Percentiles rank a stretch among this genome's conserved stretches.
These are phyloP conservation scores for Bipolaris cookei DNA, from an alignment of 2,329 filamentous ascomycete species.

Conservation along the genomic window DNA sequence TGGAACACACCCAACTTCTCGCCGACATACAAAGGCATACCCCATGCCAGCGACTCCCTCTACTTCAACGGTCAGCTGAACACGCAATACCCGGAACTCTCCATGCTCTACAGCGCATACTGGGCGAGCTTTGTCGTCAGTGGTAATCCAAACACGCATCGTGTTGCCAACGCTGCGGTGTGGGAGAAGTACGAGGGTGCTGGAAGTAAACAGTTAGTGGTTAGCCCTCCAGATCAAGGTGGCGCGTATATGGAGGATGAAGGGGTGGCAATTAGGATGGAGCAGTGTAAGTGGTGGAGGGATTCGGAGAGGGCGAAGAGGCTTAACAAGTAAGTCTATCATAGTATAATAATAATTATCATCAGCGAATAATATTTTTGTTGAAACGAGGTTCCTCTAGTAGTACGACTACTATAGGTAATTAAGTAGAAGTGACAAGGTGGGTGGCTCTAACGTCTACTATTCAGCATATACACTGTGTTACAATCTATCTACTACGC, in stretches of 20 bases:
- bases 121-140: conserved; percentile 46
- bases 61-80: conserved; percentile 42
- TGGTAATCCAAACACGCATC: conserved; percentile 44
- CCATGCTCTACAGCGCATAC: conserved; percentile 44
- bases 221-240: conserved; percentile 31
- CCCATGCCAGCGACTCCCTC: conserved; percentile 38
- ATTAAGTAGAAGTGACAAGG: no score
- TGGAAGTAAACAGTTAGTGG: conserved; percentile 26
- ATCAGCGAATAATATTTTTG: background rate
- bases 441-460: no score
- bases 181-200: conserved; percentile 41
- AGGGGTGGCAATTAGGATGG: conserved; percentile 32
- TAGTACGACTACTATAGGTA: no score
- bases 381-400: no score
- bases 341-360: conserved; percentile 1
- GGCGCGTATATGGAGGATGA: conserved; percentile 38
- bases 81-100: conserved; percentile 39
- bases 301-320: conserved; percentile 38
- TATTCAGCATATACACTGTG: no score
- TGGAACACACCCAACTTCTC: conserved; percentile 46
- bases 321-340: conserved; percentile 36
- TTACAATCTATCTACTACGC: no score
- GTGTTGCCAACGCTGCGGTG: conserved; percentile 24
- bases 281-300: conserved; percentile 44
- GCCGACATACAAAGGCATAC: conserved; percentile 37